Evolutionary conservation across 192 early-diverging fungal species (phyloP), one percentile per base, ranked within the genome.

Genomic region (Geranomyces michiganensis): DNA sequence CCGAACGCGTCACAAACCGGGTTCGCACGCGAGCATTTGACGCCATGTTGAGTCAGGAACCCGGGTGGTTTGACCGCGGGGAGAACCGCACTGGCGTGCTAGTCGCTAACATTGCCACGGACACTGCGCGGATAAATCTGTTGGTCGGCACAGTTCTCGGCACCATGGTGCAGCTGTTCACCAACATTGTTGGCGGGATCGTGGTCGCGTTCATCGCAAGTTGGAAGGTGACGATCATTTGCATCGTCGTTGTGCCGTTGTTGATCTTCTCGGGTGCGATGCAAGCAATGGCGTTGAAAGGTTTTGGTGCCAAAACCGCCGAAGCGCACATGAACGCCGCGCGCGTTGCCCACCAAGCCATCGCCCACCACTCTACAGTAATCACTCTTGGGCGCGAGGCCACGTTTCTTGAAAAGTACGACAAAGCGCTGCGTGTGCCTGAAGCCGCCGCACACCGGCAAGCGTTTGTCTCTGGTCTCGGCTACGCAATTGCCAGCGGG

Each of bases 291-390:
- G 49, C 65, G 12, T 24, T 58, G 56, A 58, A 58, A 27, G 89
- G 89, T 60, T 91, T 84, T 59, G 88, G 84, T 41, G 80, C 78
- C 55, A 79, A 81, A 62, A 84, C 81, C 67, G 84, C 87, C 76
- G 76, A 84, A 64, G 87, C 88, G 1, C 92, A 92, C 67, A 87
- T 88, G 67, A 62, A 76, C 13, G 84, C 89, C 0, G 84, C 84
- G 30, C 82, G 88, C 72, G 78, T 90, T 6, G 92, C 93, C 1
- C 89, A 89, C 56, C 95, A 98, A 76, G 83, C 90, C 30, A 90
- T 98, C 65, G 75, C 85, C 69, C 88, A 90, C 71, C 92, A 97
- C 72, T 80, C 88, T 48, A 98, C 95, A 0, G 91, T 95, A 4
- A 85, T 87, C 14, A 85, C 89, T 48, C 87, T 92, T 66, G 89